Percentiles rank a stretch among this genome's conserved stretches.
Evolutionary conservation across 2,329 filamentous ascomycete genomes (phyloP).

Genomic region (Trichoderma sp.): DNA sequence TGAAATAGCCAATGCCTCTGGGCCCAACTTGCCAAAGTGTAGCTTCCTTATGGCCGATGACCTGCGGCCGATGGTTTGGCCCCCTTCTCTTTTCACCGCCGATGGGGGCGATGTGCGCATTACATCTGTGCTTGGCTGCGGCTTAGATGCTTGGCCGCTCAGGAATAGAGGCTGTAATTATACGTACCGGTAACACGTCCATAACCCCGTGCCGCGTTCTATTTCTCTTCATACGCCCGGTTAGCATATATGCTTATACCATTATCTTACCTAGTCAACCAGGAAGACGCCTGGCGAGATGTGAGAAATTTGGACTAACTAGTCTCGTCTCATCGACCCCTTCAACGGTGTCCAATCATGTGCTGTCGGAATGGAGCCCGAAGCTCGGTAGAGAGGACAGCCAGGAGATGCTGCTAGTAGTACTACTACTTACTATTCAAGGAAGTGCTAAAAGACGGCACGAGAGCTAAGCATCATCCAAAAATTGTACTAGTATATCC

Average conservation of each 20-base stretch:
- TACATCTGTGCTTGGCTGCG: neutral
- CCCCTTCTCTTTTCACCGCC: slow-evolving; percentile 14
- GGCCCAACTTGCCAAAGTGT: neutral
- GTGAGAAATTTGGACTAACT: slow-evolving; percentile 18
- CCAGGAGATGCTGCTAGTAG: neutral
- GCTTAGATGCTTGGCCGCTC: neutral
- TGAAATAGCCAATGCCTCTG: neutral
- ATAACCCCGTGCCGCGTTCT: neutral
- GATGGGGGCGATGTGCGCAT: slow-evolving; percentile 18
- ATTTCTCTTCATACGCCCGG: neutral
- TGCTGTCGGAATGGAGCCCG: slow-evolving; percentile 11
- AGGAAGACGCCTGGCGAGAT: neutral
- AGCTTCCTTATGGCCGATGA: neutral
- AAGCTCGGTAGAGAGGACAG: slow-evolving; percentile 9
- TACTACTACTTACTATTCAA: neutral
- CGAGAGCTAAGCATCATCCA: neutral
- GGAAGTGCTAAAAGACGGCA: neutral
- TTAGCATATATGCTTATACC: neutral
- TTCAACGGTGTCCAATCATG: slow-evolving; percentile 24
- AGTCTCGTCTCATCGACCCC: neutral
- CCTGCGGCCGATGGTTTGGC: slow-evolving; percentile 17
- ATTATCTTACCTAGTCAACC: neutral
- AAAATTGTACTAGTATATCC: neutral
- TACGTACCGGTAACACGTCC: neutral
- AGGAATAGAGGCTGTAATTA: neutral